A percentile compares a stretch with the other conserved stretches of the same genome.
Conservation (phyloP, 148 eudicot species). For the Chenopodium formosanum region DNA sequence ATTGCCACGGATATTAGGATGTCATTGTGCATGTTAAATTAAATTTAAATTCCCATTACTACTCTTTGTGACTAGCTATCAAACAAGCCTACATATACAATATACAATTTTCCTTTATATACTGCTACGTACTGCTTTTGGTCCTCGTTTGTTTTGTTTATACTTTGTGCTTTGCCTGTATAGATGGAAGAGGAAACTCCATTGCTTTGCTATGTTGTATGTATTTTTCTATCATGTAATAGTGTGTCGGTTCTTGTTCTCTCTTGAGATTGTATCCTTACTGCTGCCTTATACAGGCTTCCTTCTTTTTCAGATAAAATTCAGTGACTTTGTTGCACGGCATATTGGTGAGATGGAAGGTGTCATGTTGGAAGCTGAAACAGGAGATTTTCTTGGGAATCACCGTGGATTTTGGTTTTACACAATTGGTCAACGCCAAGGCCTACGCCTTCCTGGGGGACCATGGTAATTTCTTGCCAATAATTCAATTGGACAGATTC, state of each 20-base stretch:
- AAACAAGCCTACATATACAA: not conserved
- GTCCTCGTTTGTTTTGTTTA: not conserved
- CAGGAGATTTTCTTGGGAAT: slow-evolving; percentile 82
- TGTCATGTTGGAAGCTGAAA: slow-evolving; percentile 91
- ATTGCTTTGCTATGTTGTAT: slow-evolving; percentile 5
- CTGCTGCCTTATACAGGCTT: slow-evolving; percentile 9
- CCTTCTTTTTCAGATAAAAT: slow-evolving; percentile 59
- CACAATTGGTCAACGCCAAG: slow-evolving; percentile 98
- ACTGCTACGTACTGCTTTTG: not conserved
- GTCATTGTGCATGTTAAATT: too few species aligned
- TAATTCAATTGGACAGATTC: not conserved
- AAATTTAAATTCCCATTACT: too few species aligned
- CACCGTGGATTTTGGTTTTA: slow-evolving; percentile 97
- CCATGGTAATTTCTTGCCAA: slow-evolving; percentile 63
- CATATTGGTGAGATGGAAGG: slow-evolving; percentile 97
- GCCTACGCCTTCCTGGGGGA: slow-evolving; percentile 92
- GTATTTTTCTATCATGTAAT: not conserved
- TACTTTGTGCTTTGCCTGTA: not conserved
- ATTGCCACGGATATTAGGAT: too few species aligned
- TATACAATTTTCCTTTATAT: not conserved
- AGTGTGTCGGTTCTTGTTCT: slow-evolving; percentile 2
- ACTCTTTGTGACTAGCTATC: not conserved
- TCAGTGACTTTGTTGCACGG: slow-evolving; percentile 93
- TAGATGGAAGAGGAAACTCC: not conserved
- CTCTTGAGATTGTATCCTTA: slow-evolving; percentile 15